Percentiles rank a stretch among this genome's conserved stretches.
phyloP scores from a whole-genome alignment of 805 yeast genomes.

The Candida silvicultrix region DNA sequence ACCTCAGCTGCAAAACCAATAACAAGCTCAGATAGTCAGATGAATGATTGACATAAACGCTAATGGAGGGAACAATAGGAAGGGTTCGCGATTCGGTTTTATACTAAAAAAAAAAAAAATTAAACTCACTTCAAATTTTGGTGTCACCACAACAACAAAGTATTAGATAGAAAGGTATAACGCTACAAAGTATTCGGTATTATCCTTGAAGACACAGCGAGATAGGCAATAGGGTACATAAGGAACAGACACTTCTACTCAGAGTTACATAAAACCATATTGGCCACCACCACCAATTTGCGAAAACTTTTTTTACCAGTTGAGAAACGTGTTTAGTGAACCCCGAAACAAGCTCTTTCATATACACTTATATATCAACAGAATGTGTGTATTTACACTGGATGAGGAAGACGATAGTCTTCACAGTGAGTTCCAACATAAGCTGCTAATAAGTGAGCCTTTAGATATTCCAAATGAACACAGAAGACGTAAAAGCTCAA shows the following conservation, averaged over 20 bases:
- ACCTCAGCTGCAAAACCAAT: too few species aligned
- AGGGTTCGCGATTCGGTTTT: background rate
- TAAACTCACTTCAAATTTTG: background rate
- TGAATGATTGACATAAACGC: too few species aligned
- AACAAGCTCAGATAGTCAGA: too few species aligned
- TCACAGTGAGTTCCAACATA: conserved; percentile 13
- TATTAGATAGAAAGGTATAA: too few species aligned
- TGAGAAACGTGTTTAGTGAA: background rate
- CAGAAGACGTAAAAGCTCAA: conserved; percentile 19
- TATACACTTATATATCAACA: background rate
- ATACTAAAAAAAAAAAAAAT: background rate
- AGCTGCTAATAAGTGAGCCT: conserved; percentile 12
- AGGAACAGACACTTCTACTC: background rate
- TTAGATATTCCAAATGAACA: conserved; percentile 5
- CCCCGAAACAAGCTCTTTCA: background rate
- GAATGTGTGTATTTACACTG: conserved; percentile 17
- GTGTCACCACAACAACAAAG: background rate
- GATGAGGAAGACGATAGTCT: conserved; percentile 16
- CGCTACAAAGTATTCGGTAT: too few species aligned
- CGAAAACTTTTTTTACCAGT: too few species aligned
- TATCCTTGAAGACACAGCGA: too few species aligned
- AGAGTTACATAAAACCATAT: too few species aligned
- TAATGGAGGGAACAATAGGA: background rate
- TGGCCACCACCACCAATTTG: too few species aligned
- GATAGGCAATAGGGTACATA: too few species aligned